These are phyloP conservation scores for Filosporella fistucella DNA, from an alignment of 495 filamentous ascomycete species.

Conservation along the genomic window DNA sequence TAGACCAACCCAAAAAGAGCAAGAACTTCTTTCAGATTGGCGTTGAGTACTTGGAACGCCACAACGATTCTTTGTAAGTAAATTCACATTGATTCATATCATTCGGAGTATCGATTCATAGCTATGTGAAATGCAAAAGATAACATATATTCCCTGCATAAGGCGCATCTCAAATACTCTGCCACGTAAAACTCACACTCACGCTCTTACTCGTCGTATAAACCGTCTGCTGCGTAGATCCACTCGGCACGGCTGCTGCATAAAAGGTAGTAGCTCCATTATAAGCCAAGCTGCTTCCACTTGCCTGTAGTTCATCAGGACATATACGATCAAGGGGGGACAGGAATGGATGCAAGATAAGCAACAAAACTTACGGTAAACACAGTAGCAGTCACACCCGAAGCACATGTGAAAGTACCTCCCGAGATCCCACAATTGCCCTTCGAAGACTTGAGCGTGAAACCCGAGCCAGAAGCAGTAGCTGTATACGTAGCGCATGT, in stretches of 20 bases:
- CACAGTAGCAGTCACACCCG: conserved; percentile 34
- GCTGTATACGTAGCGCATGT: conserved; percentile 67
- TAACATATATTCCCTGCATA: too few relatives aligned
- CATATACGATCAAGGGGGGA: too few relatives aligned
- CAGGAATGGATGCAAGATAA: neutral
- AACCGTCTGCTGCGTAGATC: conserved; percentile 35
- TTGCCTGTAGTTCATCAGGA: conserved; percentile 9
- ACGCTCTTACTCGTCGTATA: conserved; percentile 25
- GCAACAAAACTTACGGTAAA: conserved; percentile 38
- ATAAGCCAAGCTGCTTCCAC: conserved; percentile 42
- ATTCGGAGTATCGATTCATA: too few relatives aligned
- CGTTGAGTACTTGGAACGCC: too few relatives aligned
- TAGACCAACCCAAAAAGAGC: too few relatives aligned
- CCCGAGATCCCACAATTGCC: conserved; percentile 48
- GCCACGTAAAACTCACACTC: conserved; percentile 30
- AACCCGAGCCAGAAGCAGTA: conserved; percentile 46
- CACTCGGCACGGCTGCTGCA: conserved; percentile 52
- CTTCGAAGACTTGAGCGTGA: conserved; percentile 57
- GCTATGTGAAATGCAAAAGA: too few relatives aligned
- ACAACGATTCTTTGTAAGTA: too few relatives aligned
- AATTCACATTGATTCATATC: too few relatives aligned
- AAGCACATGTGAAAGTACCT: conserved; percentile 45
- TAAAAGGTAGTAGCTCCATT: conserved; percentile 49
- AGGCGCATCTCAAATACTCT: conserved; percentile 7
- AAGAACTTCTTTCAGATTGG: too few relatives aligned